A percentile compares a stretch with the other conserved stretches of the same genome.
Evolutionary conservation across 768 basidiomycete species (phyloP).

Genomic region (Tricholoma furcatifolium): DNA sequence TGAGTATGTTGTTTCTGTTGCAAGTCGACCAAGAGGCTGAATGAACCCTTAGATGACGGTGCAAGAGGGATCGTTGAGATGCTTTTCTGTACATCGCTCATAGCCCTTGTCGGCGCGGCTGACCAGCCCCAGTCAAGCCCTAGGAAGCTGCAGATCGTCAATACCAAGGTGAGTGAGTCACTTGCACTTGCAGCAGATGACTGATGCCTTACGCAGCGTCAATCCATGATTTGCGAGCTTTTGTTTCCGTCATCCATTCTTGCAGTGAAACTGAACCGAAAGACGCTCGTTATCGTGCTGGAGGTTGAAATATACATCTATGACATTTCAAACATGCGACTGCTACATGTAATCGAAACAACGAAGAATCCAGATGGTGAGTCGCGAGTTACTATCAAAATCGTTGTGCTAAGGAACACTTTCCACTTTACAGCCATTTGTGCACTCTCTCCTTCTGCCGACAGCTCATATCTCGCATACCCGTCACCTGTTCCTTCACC

Average conservation of each 20-base stretch:
- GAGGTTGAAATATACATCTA: slow-evolving; percentile 99
- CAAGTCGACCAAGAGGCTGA: not conserved
- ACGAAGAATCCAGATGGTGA: slow-evolving; percentile 92
- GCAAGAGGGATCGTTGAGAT: slow-evolving; percentile 97
- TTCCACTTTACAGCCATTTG: slow-evolving; percentile 70
- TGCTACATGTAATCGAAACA: slow-evolving; percentile 96
- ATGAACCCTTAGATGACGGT: slow-evolving; percentile 66
- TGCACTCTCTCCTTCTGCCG: slow-evolving; percentile 90
- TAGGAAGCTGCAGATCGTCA: slow-evolving; percentile 94
- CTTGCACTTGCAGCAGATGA: not conserved
- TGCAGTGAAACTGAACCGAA: slow-evolving; percentile 96
- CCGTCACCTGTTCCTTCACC: slow-evolving; percentile 92
- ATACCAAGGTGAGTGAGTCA: slow-evolving; percentile 75
- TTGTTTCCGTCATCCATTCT: slow-evolving; percentile 96
- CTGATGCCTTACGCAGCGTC: slow-evolving; percentile 54
- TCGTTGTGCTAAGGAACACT: not conserved
- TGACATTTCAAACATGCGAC: slow-evolving; percentile 97
- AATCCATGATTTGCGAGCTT: slow-evolving; percentile 98
- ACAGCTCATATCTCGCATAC: slow-evolving; percentile 93
- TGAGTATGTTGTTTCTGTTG: slow-evolving; percentile 58
- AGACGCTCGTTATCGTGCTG: slow-evolving; percentile 92
- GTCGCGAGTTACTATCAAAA: slow-evolving; percentile 9
- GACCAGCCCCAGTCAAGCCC: slow-evolving; percentile 91
- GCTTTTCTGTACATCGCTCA: slow-evolving; percentile 98
- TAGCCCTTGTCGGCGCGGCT: slow-evolving; percentile 94